These are phyloP conservation scores for Helotiales sp. DNA, from an alignment of 2,329 filamentous ascomycete genomes.

Conservation along the genomic window DNA sequence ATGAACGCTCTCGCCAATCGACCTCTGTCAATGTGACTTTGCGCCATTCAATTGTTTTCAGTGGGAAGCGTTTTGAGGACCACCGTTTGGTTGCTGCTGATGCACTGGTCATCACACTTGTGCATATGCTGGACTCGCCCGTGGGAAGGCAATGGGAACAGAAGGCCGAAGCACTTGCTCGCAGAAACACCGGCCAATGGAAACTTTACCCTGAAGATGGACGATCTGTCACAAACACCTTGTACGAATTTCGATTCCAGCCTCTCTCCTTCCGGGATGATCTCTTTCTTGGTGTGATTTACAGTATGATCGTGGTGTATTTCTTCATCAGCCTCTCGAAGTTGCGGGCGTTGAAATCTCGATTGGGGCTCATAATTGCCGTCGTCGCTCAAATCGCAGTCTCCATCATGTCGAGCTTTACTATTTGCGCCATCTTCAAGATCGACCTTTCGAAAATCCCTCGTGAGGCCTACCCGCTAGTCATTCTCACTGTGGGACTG, in stretches of 20 bases:
- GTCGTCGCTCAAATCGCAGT: slow-evolving; percentile 72
- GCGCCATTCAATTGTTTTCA: slow-evolving; percentile 79
- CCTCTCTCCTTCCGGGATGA: slow-evolving; percentile 73
- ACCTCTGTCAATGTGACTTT: slow-evolving; percentile 76
- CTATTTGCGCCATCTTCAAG: slow-evolving; percentile 75
- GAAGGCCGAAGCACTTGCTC: slow-evolving; percentile 59
- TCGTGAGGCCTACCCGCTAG: slow-evolving; percentile 74
- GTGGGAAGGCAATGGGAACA: slow-evolving; percentile 69
- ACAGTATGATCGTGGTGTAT: slow-evolving; percentile 66
- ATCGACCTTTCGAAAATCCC: slow-evolving; percentile 78
- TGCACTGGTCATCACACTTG: slow-evolving; percentile 76
- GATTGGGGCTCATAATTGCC: slow-evolving; percentile 72
- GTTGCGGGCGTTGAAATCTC: slow-evolving; percentile 76
- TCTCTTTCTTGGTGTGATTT: slow-evolving; percentile 66
- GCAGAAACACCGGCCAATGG: slow-evolving; percentile 58
- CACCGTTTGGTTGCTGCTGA: slow-evolving; percentile 72
- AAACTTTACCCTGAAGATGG: slow-evolving; percentile 67
- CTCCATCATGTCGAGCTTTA: slow-evolving; percentile 79
- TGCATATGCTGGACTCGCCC: slow-evolving; percentile 69
- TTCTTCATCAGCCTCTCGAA: slow-evolving; percentile 70
- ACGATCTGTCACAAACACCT: slow-evolving; percentile 57
- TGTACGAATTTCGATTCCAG: slow-evolving; percentile 80
- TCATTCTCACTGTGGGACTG: slow-evolving; percentile 74
- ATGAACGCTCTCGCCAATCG: slow-evolving; percentile 62
- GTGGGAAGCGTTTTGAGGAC: slow-evolving; percentile 77